A percentile compares a stretch with the other conserved stretches of the same genome.
These are phyloP conservation scores for Xanthoceras sorbifolium DNA, from an alignment of 345 rosid species.

Conservation along the genomic window DNA sequence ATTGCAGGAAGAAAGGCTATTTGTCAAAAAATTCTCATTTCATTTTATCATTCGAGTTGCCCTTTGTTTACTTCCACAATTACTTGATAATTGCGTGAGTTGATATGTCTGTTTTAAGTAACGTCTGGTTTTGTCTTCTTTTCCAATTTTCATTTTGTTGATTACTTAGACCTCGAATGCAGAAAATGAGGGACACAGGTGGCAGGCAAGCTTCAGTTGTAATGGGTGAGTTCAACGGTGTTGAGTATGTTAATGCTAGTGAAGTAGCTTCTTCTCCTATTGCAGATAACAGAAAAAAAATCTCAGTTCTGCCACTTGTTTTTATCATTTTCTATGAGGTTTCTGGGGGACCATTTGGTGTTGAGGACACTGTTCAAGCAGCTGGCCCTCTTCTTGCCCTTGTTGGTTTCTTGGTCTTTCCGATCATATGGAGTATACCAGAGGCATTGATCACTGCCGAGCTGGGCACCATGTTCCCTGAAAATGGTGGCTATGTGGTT, in stretches of 20 bases:
- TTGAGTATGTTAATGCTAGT: slow-evolving; percentile 29
- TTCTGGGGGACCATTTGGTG: slow-evolving; percentile 41
- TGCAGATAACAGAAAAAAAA: slow-evolving; percentile 41
- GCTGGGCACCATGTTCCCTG: slow-evolving; percentile 80
- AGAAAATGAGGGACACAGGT: slow-evolving; percentile 38
- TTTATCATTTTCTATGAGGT: slow-evolving; percentile 56
- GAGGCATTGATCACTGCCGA: slow-evolving; percentile 78
- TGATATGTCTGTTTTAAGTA: too few species aligned
- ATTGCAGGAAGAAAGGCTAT: too few species aligned
- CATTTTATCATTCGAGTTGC: too few species aligned
- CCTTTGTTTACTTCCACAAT: too few species aligned
- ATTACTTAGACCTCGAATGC: slow-evolving; percentile 24
- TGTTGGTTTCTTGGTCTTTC: slow-evolving; percentile 61
- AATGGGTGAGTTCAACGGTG: slow-evolving; percentile 32
- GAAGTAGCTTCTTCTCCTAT: slow-evolving; percentile 38
- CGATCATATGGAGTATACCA: slow-evolving; percentile 74
- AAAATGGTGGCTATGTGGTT: slow-evolving; percentile 26
- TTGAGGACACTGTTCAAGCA: slow-evolving; percentile 70
- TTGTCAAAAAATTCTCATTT: too few species aligned
- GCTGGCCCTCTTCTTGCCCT: slow-evolving; percentile 73
- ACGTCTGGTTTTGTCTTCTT: too few species aligned
- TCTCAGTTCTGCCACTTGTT: slow-evolving; percentile 63
- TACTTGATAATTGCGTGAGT: too few species aligned
- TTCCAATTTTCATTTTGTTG: slow-evolving; percentile 9
- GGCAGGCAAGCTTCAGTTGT: slow-evolving; percentile 29